Conservation (phyloP, 768 basidiomycete genomes). For the Boletus sp. region DNA sequence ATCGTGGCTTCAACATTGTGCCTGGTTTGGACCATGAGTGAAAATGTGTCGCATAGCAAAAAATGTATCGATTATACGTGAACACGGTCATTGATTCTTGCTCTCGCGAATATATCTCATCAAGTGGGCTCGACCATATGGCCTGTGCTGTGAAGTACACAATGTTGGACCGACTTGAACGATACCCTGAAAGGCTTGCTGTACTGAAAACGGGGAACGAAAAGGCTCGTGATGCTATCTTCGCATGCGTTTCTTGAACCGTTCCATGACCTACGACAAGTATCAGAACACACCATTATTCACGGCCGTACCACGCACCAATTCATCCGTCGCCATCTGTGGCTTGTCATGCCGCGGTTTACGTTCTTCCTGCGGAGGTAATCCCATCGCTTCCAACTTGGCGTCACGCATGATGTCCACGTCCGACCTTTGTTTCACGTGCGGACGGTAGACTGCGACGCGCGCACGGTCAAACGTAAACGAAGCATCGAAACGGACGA, state of each 20-base stretch:
- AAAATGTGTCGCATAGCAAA: not conserved
- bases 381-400: slow-evolving; percentile 81
- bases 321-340: slow-evolving; percentile 89
- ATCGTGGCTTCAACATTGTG: not conserved
- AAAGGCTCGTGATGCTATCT: slow-evolving; percentile 41
- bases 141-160: not conserved
- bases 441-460: slow-evolving; percentile 75
- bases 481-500: not conserved
- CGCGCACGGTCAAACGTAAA: not conserved
- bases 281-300: not conserved
- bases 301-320: slow-evolving; percentile 47
- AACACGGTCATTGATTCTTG: not conserved
- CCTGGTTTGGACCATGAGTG: not conserved
- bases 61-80: not conserved
- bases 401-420: slow-evolving; percentile 86
- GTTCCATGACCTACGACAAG: slow-evolving; percentile 80
- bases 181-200: not conserved
- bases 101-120: too few relatives aligned
- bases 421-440: slow-evolving; percentile 81
- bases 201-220: slow-evolving; percentile 24
- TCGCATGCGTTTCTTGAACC: slow-evolving; percentile 96
- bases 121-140: too few relatives aligned
- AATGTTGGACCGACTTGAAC: too few relatives aligned
- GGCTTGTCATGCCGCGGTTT: slow-evolving; percentile 50
- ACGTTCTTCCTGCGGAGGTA: slow-evolving; percentile 47